These are phyloP conservation scores for Cubamyces lactineus DNA, from an alignment of 768 basidiomycete genomes.

Conservation along the genomic window DNA sequence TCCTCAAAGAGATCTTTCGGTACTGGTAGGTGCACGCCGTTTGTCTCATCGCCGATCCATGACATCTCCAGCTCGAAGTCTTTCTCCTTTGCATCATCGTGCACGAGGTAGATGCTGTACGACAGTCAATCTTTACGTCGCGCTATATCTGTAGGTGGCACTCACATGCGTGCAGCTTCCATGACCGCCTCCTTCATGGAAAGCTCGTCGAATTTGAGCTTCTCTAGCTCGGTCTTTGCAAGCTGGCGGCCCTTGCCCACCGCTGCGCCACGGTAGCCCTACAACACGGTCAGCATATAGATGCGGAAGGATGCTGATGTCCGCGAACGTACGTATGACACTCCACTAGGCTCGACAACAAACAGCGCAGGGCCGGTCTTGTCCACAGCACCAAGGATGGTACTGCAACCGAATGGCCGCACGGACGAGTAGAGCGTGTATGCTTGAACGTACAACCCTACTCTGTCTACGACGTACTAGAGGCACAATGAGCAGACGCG, in stretches of 20 bases:
- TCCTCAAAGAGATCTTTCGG: slow-evolving; percentile 84
- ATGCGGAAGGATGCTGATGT: not conserved
- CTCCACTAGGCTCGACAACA: slow-evolving; percentile 93
- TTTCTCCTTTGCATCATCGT: slow-evolving; percentile 98
- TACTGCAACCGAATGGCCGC: slow-evolving; percentile 94
- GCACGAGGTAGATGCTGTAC: slow-evolving; percentile 90
- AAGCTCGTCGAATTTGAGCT: slow-evolving; percentile 84
- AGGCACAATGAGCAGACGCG: not conserved
- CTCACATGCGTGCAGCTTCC: slow-evolving; percentile 95
- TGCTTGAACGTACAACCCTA: slow-evolving; percentile 89
- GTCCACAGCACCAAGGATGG: slow-evolving; percentile 89
- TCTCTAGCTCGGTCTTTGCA: slow-evolving; percentile 98
- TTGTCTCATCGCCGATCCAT: slow-evolving; percentile 90
- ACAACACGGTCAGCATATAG: not conserved
- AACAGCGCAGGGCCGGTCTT: slow-evolving; percentile 84
- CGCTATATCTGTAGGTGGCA: slow-evolving; percentile 19
- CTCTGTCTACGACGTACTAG: slow-evolving; percentile 61
- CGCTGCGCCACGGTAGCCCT: slow-evolving; percentile 97
- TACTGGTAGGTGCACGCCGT: slow-evolving; percentile 77
- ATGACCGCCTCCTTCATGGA: slow-evolving; percentile 83
- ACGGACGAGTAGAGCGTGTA: slow-evolving; percentile 99
- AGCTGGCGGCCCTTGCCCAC: slow-evolving; percentile 97
- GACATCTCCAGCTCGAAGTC: slow-evolving; percentile 98
- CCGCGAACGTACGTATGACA: slow-evolving; percentile 69
- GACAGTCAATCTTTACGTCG: slow-evolving; percentile 15